A percentile compares a stretch with the other conserved stretches of the same genome.
Evolutionary conservation across 2,329 filamentous ascomycete genomes (phyloP).

Genomic region (Cladosporium sp.): DNA sequence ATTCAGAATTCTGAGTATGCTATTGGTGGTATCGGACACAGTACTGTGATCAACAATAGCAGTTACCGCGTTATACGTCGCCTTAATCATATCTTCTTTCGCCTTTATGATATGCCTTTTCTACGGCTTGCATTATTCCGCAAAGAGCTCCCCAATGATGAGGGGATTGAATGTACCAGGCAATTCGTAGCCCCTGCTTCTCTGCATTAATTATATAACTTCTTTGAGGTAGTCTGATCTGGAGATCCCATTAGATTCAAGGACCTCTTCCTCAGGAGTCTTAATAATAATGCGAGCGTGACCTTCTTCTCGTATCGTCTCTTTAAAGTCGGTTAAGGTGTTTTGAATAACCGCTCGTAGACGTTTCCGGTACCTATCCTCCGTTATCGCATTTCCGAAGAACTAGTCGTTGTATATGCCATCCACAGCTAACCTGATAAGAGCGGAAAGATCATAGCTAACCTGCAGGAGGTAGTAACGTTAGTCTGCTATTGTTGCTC

Average conservation of each 20-base stretch:
- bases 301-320: slow-evolving; percentile 38
- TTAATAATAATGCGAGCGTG: slow-evolving; percentile 35
- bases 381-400: slow-evolving; percentile 39
- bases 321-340: slow-evolving; percentile 42
- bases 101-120: slow-evolving; percentile 30
- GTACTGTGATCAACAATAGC: slow-evolving; percentile 6
- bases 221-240: slow-evolving; percentile 22
- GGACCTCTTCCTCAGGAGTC: background rate
- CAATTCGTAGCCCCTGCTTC: slow-evolving; percentile 43
- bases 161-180: slow-evolving; percentile 38
- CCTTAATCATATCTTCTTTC: slow-evolving; percentile 18
- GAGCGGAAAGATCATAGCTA: slow-evolving; percentile 40
- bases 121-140: slow-evolving; percentile 56
- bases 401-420: slow-evolving; percentile 51
- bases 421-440: slow-evolving; percentile 46
- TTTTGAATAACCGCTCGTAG: slow-evolving; percentile 54
- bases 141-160: slow-evolving; percentile 38
- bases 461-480: slow-evolving; percentile 45
- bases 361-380: slow-evolving; percentile 35
- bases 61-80: slow-evolving; percentile 24
- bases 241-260: slow-evolving; percentile 13
- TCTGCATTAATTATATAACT: slow-evolving; percentile 28
- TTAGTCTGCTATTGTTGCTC: slow-evolving; percentile 47
- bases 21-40: slow-evolving; percentile 11
- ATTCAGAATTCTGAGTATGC: slow-evolving; percentile 11